Evolutionary conservation across 2,329 filamentous ascomycete species (phyloP).

Genomic region (Talaromyces islandicus): DNA sequence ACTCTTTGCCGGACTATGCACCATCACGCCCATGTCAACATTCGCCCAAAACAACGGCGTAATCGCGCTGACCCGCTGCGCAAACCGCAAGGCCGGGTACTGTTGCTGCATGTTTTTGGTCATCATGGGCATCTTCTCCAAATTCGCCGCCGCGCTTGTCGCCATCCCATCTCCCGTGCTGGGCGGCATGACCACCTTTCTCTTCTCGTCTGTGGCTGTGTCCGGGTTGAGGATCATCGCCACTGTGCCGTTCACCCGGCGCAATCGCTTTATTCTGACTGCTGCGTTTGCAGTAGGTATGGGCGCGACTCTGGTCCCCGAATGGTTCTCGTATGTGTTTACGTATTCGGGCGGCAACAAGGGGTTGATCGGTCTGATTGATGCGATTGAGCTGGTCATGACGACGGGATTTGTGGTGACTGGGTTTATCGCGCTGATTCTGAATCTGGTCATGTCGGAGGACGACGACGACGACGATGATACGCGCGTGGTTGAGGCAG

Average conservation of each 20-base stretch:
- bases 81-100: constrained; percentile 63
- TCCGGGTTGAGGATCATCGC: constrained; percentile 62
- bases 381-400: constrained; percentile 59
- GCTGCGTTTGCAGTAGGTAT: constrained; percentile 57
- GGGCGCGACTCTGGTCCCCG: constrained; percentile 43
- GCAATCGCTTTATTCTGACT: constrained; percentile 62
- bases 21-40: constrained; percentile 62
- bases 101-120: constrained; percentile 61
- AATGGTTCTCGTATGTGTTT: constrained; percentile 44
- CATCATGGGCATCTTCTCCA: constrained; percentile 64
- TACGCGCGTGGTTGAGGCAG: constrained; percentile 3
- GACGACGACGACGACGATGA: constrained; percentile 64
- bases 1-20: constrained; percentile 57
- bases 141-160: constrained; percentile 63
- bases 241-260: constrained; percentile 56
- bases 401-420: constrained; percentile 59
- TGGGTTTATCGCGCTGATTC: constrained; percentile 63
- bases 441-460: constrained; percentile 68
- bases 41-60: constrained; percentile 67
- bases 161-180: constrained; percentile 52
- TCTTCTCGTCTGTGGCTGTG: constrained; percentile 61
- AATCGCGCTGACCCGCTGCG: constrained; percentile 62
- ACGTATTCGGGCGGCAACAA: constrained; percentile 53
- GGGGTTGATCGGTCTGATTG: constrained; percentile 55
- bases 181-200: constrained; percentile 54